Percentiles rank a stretch among this genome's conserved stretches.
These are phyloP conservation scores for Cladophialophora immunda DNA, from an alignment of 2,329 filamentous ascomycete species.

Conservation along the genomic window DNA sequence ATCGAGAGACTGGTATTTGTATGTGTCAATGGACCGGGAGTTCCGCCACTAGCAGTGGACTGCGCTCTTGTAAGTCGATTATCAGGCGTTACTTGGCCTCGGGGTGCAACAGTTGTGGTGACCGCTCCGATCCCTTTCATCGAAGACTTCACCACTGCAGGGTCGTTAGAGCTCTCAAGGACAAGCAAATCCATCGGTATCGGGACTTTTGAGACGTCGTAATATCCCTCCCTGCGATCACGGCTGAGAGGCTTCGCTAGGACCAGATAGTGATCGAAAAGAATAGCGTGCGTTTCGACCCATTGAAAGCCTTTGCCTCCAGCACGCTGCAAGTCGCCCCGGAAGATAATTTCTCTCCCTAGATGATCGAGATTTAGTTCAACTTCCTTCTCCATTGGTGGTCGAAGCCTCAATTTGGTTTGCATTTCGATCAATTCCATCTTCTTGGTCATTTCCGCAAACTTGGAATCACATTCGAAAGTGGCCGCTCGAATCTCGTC, in stretches of 20 bases:
- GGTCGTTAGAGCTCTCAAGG: conserved; percentile 90
- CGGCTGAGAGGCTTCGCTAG: conserved; percentile 72
- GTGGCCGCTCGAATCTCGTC: conserved; percentile 92
- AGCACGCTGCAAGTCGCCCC: conserved; percentile 88
- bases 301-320: conserved; percentile 89
- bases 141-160: conserved; percentile 81
- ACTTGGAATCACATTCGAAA: conserved; percentile 87
- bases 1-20: conserved; percentile 73
- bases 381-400: conserved; percentile 82
- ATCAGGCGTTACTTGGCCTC: conserved; percentile 49
- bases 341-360: conserved; percentile 86
- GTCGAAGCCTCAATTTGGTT: conserved; percentile 82
- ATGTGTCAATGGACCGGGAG: conserved; percentile 65
- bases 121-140: conserved; percentile 74
- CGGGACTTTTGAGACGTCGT: conserved; percentile 92
- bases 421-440: conserved; percentile 86
- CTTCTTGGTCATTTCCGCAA: conserved; percentile 91
- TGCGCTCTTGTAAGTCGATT: conserved; percentile 63
- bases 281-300: conserved; percentile 90
- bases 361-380: conserved; percentile 91
- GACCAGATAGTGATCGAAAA: conserved; percentile 97
- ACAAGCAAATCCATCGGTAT: conserved; percentile 97
- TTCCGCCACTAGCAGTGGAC: conserved; percentile 56
- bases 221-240: conserved; percentile 80
- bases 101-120: conserved; percentile 64